A percentile compares a stretch with the other conserved stretches of the same genome.
These are phyloP conservation scores for Barnettozyma populi DNA, from an alignment of 805 yeast genomes.

Conservation along the genomic window DNA sequence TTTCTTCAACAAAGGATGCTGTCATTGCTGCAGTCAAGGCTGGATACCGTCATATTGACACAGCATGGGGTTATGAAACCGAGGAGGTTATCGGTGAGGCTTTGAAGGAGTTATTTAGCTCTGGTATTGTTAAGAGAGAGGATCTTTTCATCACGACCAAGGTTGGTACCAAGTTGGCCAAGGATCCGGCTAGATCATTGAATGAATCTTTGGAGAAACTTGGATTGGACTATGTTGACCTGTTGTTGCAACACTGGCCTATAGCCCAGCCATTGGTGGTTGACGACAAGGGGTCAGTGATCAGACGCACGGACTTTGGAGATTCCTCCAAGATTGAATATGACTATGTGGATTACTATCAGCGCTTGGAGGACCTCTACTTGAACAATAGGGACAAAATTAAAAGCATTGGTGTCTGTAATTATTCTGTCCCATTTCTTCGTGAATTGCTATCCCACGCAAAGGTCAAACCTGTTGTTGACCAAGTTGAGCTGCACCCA, in stretches of 20 bases:
- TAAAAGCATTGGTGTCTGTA: slow-evolving; percentile 64
- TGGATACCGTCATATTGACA: slow-evolving; percentile 58
- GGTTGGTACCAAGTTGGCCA: slow-evolving; percentile 23
- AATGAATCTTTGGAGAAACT: slow-evolving; percentile 39
- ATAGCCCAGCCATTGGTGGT: background rate
- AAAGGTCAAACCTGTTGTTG: slow-evolving; percentile 48
- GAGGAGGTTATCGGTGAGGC: slow-evolving; percentile 54
- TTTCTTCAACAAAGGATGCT: slow-evolving; percentile 42
- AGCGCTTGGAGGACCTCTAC: slow-evolving; percentile 30
- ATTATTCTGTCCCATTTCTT: slow-evolving; percentile 48
- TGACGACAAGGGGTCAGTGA: slow-evolving; percentile 43
- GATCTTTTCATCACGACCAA: slow-evolving; percentile 56
- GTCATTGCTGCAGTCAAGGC: slow-evolving; percentile 44
- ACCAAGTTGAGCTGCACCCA: slow-evolving; percentile 69
- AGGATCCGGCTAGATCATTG: slow-evolving; percentile 41
- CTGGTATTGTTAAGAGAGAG: slow-evolving; percentile 35
- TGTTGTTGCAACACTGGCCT: slow-evolving; percentile 47
- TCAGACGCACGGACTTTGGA: slow-evolving; percentile 23
- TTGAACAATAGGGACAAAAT: slow-evolving; percentile 42
- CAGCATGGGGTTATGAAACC: slow-evolving; percentile 59
- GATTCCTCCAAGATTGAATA: slow-evolving; percentile 25
- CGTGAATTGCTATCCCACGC: slow-evolving; percentile 39
- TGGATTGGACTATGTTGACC: slow-evolving; percentile 48
- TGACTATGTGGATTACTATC: slow-evolving; percentile 5
- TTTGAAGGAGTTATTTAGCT: slow-evolving; percentile 25